A percentile compares a stretch with the other conserved stretches of the same genome.
Evolutionary conservation across 208 protist species (phyloP).

Genomic region (Novymonas esmeraldas): DNA sequence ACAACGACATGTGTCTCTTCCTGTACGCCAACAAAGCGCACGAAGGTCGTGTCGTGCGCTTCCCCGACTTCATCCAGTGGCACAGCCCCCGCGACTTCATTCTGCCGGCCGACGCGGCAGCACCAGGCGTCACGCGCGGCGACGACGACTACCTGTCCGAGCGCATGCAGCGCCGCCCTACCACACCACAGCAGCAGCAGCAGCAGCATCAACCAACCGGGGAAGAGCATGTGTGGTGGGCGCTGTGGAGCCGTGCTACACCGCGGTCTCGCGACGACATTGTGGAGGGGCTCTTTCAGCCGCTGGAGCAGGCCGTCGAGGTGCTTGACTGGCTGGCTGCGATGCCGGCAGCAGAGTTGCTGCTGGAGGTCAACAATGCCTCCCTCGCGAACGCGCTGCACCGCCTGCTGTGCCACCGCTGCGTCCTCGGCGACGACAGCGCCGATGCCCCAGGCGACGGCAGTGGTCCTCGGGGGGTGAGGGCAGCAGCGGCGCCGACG

Average conservation of each 20-base stretch:
- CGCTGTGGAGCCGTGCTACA: slow-evolving; percentile 58
- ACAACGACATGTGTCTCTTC: slow-evolving; percentile 91
- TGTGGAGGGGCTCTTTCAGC: slow-evolving; percentile 41
- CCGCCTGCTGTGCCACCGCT: slow-evolving; percentile 67
- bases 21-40: slow-evolving; percentile 72
- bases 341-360: slow-evolving; percentile 32
- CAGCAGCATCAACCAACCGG: not conserved
- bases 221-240: slow-evolving; percentile 72
- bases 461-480: not conserved
- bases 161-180: no score
- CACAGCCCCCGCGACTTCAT: slow-evolving; percentile 86
- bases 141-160: slow-evolving; percentile 74
- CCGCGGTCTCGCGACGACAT: slow-evolving; percentile 64
- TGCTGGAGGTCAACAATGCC: slow-evolving; percentile 61
- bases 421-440: slow-evolving; percentile 31
- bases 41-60: slow-evolving; percentile 74
- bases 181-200: slow-evolving; percentile 8
- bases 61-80: slow-evolving; percentile 90
- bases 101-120: not conserved
- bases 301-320: slow-evolving; percentile 43
- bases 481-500: not conserved
- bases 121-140: not conserved
- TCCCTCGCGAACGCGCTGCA: slow-evolving; percentile 65
- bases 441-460: not conserved
- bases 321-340: slow-evolving; percentile 64